Conservation (phyloP, 108 stramenopile species). For the Cylindrotheca fusiformis region DNA sequence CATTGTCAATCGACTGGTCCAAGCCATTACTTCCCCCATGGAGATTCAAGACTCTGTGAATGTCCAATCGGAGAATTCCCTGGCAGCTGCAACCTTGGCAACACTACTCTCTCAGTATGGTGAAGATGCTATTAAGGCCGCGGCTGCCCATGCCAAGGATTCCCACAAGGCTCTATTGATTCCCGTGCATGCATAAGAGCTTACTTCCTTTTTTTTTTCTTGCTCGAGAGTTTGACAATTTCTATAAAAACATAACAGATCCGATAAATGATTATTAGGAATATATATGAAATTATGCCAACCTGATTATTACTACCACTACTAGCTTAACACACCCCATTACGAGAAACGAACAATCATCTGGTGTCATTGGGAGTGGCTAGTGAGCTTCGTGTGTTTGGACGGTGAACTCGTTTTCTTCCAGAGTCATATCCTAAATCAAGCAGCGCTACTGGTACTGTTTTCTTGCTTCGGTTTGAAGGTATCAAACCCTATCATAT, state of each 20-base stretch:
- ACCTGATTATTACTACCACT: too few species aligned
- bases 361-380: too few species aligned
- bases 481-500: too few species aligned
- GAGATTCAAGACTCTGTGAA: slow-evolving; percentile 30
- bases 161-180: slow-evolving; percentile 21
- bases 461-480: too few species aligned
- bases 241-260: neutral
- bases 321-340: too few species aligned
- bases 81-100: slow-evolving; percentile 79
- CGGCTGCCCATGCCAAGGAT: slow-evolving; percentile 12
- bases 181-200: slow-evolving; percentile 30
- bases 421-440: too few species aligned
- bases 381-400: too few species aligned
- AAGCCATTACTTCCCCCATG: slow-evolving; percentile 52
- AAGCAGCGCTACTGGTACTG: too few species aligned
- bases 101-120: slow-evolving; percentile 71
- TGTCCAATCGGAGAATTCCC: slow-evolving; percentile 31
- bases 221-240: neutral
- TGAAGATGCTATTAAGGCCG: slow-evolving; percentile 8
- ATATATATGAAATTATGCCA: too few species aligned
- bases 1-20: slow-evolving; percentile 75
- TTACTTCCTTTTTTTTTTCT: slow-evolving; percentile 2
- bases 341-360: too few species aligned
- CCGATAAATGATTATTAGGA: neutral
- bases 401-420: too few species aligned